Conservation (phyloP, 768 basidiomycete species). For the Phanerodontia chrysosporium region DNA sequence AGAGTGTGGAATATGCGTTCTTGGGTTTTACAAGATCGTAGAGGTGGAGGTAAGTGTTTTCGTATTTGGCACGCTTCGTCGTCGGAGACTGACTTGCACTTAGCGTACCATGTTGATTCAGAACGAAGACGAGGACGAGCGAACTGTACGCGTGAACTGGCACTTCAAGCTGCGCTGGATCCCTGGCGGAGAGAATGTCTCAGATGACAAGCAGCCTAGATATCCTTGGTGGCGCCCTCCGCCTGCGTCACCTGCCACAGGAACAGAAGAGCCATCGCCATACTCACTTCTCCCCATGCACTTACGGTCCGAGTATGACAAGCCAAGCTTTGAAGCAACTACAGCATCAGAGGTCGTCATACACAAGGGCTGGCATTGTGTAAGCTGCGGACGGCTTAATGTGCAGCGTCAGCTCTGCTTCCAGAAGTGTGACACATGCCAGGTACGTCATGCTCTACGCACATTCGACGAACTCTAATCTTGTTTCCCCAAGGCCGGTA, state of each 20-base stretch:
- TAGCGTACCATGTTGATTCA: neutral
- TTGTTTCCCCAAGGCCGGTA: constrained; percentile 2
- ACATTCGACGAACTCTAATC: neutral
- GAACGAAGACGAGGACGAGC: neutral
- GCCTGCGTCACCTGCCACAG: neutral
- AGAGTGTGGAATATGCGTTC: constrained; percentile 8
- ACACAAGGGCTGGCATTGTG: constrained; percentile 13
- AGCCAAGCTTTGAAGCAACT: neutral
- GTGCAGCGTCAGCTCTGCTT: constrained; percentile 10
- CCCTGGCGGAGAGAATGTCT: constrained; percentile 8
- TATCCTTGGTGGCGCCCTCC: constrained; percentile 7
- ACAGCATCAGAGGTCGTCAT: constrained; percentile 6
- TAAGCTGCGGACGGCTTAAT: constrained; percentile 12
- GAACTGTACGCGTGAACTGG: constrained; percentile 7
- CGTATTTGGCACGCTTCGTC: neutral
- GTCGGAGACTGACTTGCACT: neutral
- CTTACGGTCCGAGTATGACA: neutral
- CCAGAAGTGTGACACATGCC: constrained; percentile 11
- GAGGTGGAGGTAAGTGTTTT: neutral
- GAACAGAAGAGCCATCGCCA: constrained; percentile 3
- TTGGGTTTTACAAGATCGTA: constrained; percentile 14
- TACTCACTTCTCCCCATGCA: constrained; percentile 13
- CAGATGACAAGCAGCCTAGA: neutral
- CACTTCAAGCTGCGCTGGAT: constrained; percentile 8
- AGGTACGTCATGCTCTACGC: constrained; percentile 1